Conservation (phyloP, 805 yeast species). For the Candida ponderosae region DNA sequence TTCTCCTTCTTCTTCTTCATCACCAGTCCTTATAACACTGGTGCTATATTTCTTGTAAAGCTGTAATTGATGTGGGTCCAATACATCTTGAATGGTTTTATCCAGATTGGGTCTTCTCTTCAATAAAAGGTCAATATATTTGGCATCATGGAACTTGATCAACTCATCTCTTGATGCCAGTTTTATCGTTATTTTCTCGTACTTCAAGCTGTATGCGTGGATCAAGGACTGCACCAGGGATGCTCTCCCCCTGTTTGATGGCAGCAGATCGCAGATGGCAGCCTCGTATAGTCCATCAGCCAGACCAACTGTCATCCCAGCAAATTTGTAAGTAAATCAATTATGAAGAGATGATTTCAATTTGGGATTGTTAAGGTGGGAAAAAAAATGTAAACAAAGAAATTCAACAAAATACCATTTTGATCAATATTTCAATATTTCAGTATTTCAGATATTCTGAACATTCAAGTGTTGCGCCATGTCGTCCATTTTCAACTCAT, state of each 20-base stretch:
- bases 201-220: conserved; percentile 29
- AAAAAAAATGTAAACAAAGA: no score
- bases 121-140: conserved; percentile 34
- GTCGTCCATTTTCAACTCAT: background rate
- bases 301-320: conserved; percentile 1
- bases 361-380: no score
- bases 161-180: conserved; percentile 31
- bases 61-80: conserved; percentile 8
- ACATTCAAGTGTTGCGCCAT: no score
- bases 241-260: conserved; percentile 47
- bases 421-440: no score
- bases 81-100: conserved; percentile 6
- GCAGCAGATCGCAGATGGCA: conserved; percentile 32
- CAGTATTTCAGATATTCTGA: no score
- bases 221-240: conserved; percentile 34
- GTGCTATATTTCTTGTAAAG: conserved; percentile 4
- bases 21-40: background rate
- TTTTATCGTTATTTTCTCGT: conserved; percentile 17
- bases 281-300: conserved; percentile 7
- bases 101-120: conserved; percentile 8
- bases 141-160: conserved; percentile 38
- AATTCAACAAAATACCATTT: no score
- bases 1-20: conserved; percentile 1
- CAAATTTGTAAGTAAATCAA: background rate
- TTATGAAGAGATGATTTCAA: no score